Evolutionary conservation across 2,329 filamentous ascomycete genomes (phyloP), one percentile per base, ranked within the genome.

Genomic region (Aspergillus quadricinctus): DNA sequence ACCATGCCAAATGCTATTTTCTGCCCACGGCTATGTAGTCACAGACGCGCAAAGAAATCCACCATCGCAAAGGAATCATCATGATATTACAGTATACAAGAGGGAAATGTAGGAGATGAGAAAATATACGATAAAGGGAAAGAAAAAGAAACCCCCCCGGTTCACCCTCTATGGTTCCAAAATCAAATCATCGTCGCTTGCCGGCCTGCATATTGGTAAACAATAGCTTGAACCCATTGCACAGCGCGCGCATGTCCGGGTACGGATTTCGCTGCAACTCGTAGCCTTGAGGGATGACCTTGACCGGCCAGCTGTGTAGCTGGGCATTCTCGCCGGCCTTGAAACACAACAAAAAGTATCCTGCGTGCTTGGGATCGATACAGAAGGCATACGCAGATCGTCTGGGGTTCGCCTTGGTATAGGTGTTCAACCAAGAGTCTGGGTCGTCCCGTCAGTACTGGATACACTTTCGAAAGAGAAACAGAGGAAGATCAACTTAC

Each of bases 391-490:
- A 99, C 64, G 91, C 89, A 59, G 90, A 95, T 60, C 92, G 90
- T 70, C 88, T 92, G 10, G 94, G 93, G 74, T 99, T 97, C 72
- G 94, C 94, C 72, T 94, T 89, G 68, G 93, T 94, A 77, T 97
- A 99, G 10, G 92, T 96, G 31, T 88, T 90, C 64, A 99, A 83
- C 93, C 94, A 99, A 83, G 89, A 87, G 75, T 97, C 93, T 96
- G 72, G 59, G 3, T 5, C 31, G n/a, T 28, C 28, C 48, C 35
- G 46, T 58, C 27, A 61, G 53, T 54, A 31, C 50, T 45, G 49
- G 29, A 40, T 19, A 46, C 23, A 17, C 10, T 7, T 52, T 19
- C 4, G 27, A 46, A 50, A 45, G 54, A 14, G 19, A 57, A 54
- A 40, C 46, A 54, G 5, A 14, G 19, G 54, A 31, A 37, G 17